Conservation (phyloP, 495 filamentous ascomycete genomes). For the Hypoxylon fuscum region DNA sequence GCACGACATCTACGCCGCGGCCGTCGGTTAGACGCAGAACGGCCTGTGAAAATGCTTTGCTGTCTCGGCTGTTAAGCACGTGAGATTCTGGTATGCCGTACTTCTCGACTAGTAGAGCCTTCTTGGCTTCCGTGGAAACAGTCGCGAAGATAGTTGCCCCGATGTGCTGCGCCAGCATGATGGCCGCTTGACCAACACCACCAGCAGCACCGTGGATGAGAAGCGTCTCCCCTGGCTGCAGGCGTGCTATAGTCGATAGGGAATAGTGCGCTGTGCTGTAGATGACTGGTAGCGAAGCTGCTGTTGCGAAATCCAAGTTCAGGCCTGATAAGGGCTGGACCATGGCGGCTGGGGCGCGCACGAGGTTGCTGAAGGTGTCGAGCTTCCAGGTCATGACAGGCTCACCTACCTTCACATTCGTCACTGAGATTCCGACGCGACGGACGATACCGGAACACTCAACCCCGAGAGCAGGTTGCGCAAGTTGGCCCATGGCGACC, state of each 20-base stretch:
- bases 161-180: slow-evolving; percentile 54
- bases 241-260: slow-evolving; percentile 25
- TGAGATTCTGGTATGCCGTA: slow-evolving; percentile 60
- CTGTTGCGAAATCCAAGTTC: slow-evolving; percentile 56
- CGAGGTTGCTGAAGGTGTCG: slow-evolving; percentile 28
- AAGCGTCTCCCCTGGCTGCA: slow-evolving; percentile 52
- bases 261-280: slow-evolving; percentile 61
- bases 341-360: slow-evolving; percentile 37
- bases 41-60: slow-evolving; percentile 51
- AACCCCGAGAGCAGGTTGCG: slow-evolving; percentile 19
- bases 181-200: slow-evolving; percentile 60
- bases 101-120: slow-evolving; percentile 52
- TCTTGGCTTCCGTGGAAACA: slow-evolving; percentile 57
- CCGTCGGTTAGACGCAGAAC: slow-evolving; percentile 58
- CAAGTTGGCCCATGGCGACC: slow-evolving; percentile 42
- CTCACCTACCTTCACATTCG: slow-evolving; percentile 52
- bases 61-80: slow-evolving; percentile 62
- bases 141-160: slow-evolving; percentile 67
- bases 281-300: slow-evolving; percentile 60
- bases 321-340: slow-evolving; percentile 50
- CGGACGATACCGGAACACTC: slow-evolving; percentile 46
- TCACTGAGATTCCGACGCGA: slow-evolving; percentile 20
- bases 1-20: slow-evolving; percentile 65
- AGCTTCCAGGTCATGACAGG: slow-evolving; percentile 51
- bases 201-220: slow-evolving; percentile 63